Base-by-base conservation (phyloP, 176 grass and related monocot genomes). In the Eragrostis curvula region DNA sequence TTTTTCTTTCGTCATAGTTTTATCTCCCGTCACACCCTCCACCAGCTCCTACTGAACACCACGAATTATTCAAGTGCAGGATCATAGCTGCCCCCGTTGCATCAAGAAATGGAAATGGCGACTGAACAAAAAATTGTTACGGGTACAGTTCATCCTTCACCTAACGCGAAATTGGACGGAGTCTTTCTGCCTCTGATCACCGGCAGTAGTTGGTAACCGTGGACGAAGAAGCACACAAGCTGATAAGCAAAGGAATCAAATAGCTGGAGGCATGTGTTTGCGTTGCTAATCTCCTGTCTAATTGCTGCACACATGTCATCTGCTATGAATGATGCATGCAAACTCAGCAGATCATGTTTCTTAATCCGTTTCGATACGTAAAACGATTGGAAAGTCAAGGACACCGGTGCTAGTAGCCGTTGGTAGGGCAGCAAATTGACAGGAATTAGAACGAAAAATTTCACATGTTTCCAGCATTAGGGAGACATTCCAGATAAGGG, bases 221-320 rank as follows among this genome's bases (percentile, higher is more conserved):
- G 77, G 42, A 66, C 81, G 64, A n/a, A 41, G 25, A 65, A 16
- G 10, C 15, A 32, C n/a, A 39, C 48, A 51, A 67, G 73, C 48
- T 42, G 52, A 63, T 15, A 74, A 47, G 40, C 41, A 11, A 51
- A 32, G 50, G 84, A 82, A 86, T 86, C 79, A 86, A 74, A 86
- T 72, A 86, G 84, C 84, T 90, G 88, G 88, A 86, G 72, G 30
- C 88, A 86, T 83, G 88, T 71, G 24, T 84, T 45, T 1, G 24
- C 27, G 24, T 44, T 21, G 44, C 32, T 86, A 86, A 83, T 69
- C 50, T 18, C 18, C 43, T 86, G 50, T 32, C 66, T 68, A 66
- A 90, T 50, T 32, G 59, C 66, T 5, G 32, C 77, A 75, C 82
- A 85, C 87, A 89, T 76, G 77, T 28, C 63, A 43, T 80, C 82